Base-by-base conservation (phyloP, 1,284 basidiomycete genomes). In the Leccinum fallax region DNA sequence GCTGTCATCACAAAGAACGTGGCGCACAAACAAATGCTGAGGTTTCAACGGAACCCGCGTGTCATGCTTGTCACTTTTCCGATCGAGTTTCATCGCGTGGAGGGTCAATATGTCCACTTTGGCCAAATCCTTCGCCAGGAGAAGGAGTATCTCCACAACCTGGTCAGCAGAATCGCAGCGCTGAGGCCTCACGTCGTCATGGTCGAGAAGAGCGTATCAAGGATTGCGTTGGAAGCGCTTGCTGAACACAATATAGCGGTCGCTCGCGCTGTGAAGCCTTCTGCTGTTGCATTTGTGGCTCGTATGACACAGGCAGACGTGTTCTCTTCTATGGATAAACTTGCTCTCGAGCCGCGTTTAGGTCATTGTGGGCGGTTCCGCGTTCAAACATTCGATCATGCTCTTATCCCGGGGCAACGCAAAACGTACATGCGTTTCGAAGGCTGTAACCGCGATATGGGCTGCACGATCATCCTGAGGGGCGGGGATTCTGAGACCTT, bases 1-100 rank as follows among this genome's bases (percentile, higher is more conserved):
- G 94, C 93, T 10, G 95, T 99, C 55, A 97, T 98, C 71, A 97
- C 95, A 21, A 98, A 99, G 82, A 98, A 99, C 68, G 91, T 98
- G 6, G 94, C 96, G 5, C 97, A 98, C 75, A 98, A 98, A 78
- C 86, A 86, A 66, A 94, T 94, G 92, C 80, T 86, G 28, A 81
- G 88, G 58, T 81, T 80, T 8, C 83, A 91, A 65, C 81, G 81
- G 38, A 89, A 92, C 67, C 95, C 97, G 3, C 89, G 96, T 13
- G 87, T 99, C 71, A 97, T 99, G 94, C 85, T 98, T 28, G 87
- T 98, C 62, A 94, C 95, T 2, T 98, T 99, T 70, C 95, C 96
- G 1, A 83, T 99, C 64, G 97, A 99, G 75, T 99, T 97, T 71
- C 91, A 94, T 70, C 89, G 96, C 21, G 88, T 95, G 6, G 95